Evolutionary conservation across 1,284 basidiomycete genomes (phyloP), one percentile per base, ranked within the genome.

Genomic region (Blastosporella zonata): DNA sequence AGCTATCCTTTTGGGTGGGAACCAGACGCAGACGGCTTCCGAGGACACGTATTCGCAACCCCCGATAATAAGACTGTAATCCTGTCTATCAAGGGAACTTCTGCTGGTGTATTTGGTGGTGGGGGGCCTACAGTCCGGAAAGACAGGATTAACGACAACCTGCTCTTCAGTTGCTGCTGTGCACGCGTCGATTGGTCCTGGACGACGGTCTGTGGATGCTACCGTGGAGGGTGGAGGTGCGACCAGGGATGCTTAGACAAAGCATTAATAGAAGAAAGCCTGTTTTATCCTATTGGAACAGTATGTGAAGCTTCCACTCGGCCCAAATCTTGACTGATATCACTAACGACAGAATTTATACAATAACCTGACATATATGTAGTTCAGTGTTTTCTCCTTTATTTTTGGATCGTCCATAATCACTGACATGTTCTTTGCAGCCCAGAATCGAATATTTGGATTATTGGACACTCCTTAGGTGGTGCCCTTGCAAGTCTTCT

Each of bases 101-200:
- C 91, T 8, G 82, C 91, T 0, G 82, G 81, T 3, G 55, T 90
- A 13, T 78, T 96, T 39, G 89, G 91, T 4, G 81, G 84, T 4
- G 89, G 89, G 0, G 93, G 92, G 0, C 86, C 91, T 12, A 98
- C 96, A 10, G 76, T 80, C 1, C 86, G 83, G 71, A 95, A 95
- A 60, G 95, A 98, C 73, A 97, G 92, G 70, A 66, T 89, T 43
- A 98, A 97, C 67, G 94, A 97, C 68, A 98, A 98, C 59, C 66
- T 99, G n/a, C 72, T 98, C 47, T 99, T 98, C 69, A 89, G 93
- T 46, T 99, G 96, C 69, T 99, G 96, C 70, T 99, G 96, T 67
- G 97, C 97, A 0, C 76, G 84, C 15, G 82, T 99, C 20, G 92
- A 92, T 63, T 97, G 93, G 83, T 86, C 90, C 4, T 99, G 96